Conservation (phyloP, 2,329 filamentous ascomycete genomes). For the Aspergillus sp. region DNA sequence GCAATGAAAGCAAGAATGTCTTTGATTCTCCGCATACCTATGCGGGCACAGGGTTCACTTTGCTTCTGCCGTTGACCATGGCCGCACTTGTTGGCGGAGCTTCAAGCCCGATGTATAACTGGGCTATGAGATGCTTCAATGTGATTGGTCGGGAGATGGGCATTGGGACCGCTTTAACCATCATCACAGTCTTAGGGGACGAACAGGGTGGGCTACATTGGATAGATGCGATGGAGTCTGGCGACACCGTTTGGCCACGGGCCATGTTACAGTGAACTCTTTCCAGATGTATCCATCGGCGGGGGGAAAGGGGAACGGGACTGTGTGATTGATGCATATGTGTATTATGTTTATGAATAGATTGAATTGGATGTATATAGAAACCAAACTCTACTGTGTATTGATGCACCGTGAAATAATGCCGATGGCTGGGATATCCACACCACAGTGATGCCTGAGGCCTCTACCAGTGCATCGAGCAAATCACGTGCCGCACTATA, state of each 20-base stretch:
- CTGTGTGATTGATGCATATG: background rate
- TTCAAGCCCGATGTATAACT: background rate
- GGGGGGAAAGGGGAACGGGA: background rate
- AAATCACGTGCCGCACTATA: slow-evolving; percentile 11
- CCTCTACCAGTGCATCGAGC: background rate
- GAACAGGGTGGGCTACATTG: background rate
- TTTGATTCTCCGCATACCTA: background rate
- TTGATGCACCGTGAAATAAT: background rate
- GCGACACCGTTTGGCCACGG: background rate
- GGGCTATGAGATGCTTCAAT: slow-evolving; percentile 4
- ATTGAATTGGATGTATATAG: background rate
- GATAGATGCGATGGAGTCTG: background rate
- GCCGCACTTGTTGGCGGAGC: background rate
- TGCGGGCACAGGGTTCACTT: slow-evolving; percentile 1
- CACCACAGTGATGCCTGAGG: slow-evolving; percentile 2
- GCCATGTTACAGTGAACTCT: background rate
- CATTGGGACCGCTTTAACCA: background rate
- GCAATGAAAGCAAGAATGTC: background rate
- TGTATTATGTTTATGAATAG: no score
- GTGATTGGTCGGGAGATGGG: slow-evolving; percentile 4
- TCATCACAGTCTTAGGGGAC: background rate
- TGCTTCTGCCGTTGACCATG: slow-evolving; percentile 1
- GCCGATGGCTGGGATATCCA: background rate
- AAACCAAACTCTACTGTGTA: no score
- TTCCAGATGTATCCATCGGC: background rate